Conservation (phyloP, 257 asterid genomes). For the Thymus mandschuricus region DNA sequence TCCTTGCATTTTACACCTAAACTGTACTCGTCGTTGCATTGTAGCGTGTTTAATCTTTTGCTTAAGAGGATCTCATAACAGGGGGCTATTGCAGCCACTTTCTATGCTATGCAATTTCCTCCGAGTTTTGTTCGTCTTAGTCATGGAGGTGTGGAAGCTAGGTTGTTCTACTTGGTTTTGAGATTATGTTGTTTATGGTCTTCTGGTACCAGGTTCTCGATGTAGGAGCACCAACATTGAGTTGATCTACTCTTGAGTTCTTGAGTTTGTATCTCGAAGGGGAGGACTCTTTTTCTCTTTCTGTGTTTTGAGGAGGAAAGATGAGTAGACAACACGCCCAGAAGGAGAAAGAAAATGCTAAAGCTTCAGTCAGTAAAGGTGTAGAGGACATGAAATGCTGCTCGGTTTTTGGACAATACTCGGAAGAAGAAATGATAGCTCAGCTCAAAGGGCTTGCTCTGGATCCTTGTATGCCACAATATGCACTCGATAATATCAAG, state of each 20-base stretch:
- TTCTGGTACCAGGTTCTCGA: conserved; percentile 41
- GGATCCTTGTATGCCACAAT: conserved; percentile 58
- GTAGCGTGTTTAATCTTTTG: conserved; percentile 16
- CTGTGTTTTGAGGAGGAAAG: conserved; percentile 29
- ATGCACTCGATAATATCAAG: conserved; percentile 39
- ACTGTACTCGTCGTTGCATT: conserved; percentile 25
- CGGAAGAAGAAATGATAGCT: conserved; percentile 59
- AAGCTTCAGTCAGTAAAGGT: conserved; percentile 31
- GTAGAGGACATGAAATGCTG: conserved; percentile 30
- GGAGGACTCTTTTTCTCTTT: conserved; percentile 1
- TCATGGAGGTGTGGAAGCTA: neutral
- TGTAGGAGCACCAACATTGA: conserved; percentile 27
- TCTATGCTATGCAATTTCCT: conserved; percentile 3
- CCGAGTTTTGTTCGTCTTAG: conserved; percentile 6
- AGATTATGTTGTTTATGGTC: neutral
- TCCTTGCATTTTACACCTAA: conserved; percentile 6
- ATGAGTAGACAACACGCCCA: conserved; percentile 46
- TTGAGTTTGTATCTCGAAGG: conserved; percentile 20
- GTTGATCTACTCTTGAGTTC: conserved; percentile 16
- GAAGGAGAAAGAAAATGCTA: conserved; percentile 37
- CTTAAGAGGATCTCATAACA: neutral
- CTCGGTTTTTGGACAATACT: conserved; percentile 58
- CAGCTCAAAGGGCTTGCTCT: conserved; percentile 60
- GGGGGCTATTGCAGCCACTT: neutral
- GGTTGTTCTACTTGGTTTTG: neutral